Conservation (phyloP, 2,329 filamentous ascomycete species). For the Coleophoma cylindrospora region DNA sequence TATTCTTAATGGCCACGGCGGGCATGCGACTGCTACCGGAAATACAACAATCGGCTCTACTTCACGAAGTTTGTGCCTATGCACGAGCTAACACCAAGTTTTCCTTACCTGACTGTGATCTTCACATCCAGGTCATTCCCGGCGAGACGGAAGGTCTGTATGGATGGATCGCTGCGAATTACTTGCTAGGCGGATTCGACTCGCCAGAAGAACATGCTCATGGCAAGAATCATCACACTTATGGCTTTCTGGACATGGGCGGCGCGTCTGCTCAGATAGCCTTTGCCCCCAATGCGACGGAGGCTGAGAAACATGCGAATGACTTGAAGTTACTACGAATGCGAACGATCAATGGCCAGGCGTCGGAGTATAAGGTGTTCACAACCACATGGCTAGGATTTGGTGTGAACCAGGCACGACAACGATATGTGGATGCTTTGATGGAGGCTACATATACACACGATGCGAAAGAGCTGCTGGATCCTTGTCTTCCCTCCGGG, state of each 20-base stretch:
- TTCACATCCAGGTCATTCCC: constrained; percentile 90
- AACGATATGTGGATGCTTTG: constrained; percentile 77
- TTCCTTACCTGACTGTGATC: constrained; percentile 79
- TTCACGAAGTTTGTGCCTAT: constrained; percentile 79
- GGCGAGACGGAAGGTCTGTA: constrained; percentile 95
- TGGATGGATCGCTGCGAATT: constrained; percentile 96
- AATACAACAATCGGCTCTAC: constrained; percentile 64
- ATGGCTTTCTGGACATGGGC: constrained; percentile 97
- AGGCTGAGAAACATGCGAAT: constrained; percentile 82
- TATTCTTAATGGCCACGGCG: constrained; percentile 93
- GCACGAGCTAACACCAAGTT: constrained; percentile 74
- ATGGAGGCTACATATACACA: constrained; percentile 57
- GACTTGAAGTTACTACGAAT: constrained; percentile 84
- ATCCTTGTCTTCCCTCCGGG: constrained; percentile 83
- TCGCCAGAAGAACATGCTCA: constrained; percentile 68
- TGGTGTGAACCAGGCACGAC: constrained; percentile 88
- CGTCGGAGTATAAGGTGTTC: constrained; percentile 83
- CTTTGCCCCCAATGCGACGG: constrained; percentile 90
- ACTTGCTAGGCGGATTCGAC: constrained; percentile 88
- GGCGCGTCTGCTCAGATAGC: constrained; percentile 97
- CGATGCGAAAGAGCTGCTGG: constrained; percentile 65
- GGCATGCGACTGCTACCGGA: constrained; percentile 85
- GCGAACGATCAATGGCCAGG: constrained; percentile 73
- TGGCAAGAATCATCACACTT: constrained; percentile 86
- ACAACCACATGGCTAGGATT: constrained; percentile 96